Conservation (phyloP, 2,329 filamentous ascomycete species). For the Zelopaecilomyces penicillatus region DNA sequence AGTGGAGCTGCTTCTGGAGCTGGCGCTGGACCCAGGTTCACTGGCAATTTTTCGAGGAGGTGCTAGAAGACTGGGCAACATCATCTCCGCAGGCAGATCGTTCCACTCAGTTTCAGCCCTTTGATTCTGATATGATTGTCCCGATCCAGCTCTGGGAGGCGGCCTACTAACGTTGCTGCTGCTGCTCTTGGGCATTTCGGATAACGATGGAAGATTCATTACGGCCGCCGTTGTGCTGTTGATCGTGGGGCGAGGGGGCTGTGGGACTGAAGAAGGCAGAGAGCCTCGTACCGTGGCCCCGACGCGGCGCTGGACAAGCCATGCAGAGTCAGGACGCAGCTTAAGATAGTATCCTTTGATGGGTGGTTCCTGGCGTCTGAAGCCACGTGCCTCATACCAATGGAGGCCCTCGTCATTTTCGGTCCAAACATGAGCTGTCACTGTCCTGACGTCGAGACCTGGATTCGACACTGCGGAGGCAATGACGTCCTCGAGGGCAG, state of each 20-base stretch:
- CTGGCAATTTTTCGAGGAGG: conserved; percentile 20
- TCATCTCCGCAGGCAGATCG: conserved; percentile 54
- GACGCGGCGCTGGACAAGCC: conserved; percentile 45
- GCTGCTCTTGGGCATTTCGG: conserved; percentile 14
- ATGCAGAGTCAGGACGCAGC: conserved; percentile 53
- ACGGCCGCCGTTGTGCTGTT: conserved; percentile 22
- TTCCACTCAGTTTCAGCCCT: conserved; percentile 58
- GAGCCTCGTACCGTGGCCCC: conserved; percentile 17
- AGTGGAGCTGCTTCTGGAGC: conserved; percentile 48
- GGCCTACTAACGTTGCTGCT: conserved; percentile 12
- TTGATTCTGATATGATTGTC: conserved; percentile 49
- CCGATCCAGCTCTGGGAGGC: conserved; percentile 17
- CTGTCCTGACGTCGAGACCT: conserved; percentile 29
- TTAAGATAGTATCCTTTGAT: conserved; percentile 54
- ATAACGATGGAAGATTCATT: conserved; percentile 22
- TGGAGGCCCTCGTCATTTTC: conserved; percentile 53
- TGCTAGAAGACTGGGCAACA: conserved; percentile 22
- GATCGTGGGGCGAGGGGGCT: conserved; percentile 11
- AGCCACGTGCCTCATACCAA: conserved; percentile 55
- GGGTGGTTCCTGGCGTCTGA: conserved; percentile 38
- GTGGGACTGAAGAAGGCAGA: conserved; percentile 12
- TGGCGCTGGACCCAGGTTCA: conserved; percentile 32
- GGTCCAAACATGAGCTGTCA: conserved; percentile 63
- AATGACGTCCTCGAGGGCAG: conserved; percentile 46
- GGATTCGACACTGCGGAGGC: conserved; percentile 27